These are phyloP conservation scores for Ceratobasidium sp. DNA, from an alignment of 1,284 basidiomycete genomes.

Conservation along the genomic window DNA sequence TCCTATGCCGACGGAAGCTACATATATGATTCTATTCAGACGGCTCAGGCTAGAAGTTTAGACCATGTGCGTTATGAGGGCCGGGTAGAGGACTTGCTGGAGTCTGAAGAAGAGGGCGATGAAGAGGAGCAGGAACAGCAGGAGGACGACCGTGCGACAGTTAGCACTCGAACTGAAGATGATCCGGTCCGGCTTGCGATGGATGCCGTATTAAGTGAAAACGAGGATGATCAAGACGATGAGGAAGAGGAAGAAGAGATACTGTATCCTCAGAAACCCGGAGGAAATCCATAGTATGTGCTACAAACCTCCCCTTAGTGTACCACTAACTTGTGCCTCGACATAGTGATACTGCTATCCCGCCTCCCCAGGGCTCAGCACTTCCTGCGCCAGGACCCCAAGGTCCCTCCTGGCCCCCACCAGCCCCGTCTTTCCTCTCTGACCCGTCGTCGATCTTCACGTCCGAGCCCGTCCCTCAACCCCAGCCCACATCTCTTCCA, in stretches of 20 bases:
- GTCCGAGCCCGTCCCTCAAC: conserved; percentile 20
- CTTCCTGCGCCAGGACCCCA: conserved; percentile 42
- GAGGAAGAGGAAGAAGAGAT: conserved; percentile 65
- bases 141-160: conserved; percentile 76
- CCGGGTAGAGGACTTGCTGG: conserved; percentile 5
- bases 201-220: conserved; percentile 64
- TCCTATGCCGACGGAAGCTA: conserved; percentile 52
- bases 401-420: conserved; percentile 41
- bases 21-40: neutral
- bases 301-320: neutral
- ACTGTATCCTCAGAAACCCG: conserved; percentile 69
- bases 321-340: neutral
- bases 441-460: conserved; percentile 20
- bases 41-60: neutral
- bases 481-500: conserved; percentile 30
- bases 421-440: conserved; percentile 43
- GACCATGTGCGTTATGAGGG: conserved; percentile 37
- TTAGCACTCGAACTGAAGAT: conserved; percentile 77
- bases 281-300: conserved; percentile 2
- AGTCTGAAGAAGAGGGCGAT: conserved; percentile 22
- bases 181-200: conserved; percentile 85
- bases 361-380: conserved; percentile 28
- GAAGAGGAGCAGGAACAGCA: conserved; percentile 49
- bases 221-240: conserved; percentile 56
- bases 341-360: conserved; percentile 27